Evolutionary conservation across 2,329 filamentous ascomycete species (phyloP).

Genomic region (Verticillium albo-atrum): DNA sequence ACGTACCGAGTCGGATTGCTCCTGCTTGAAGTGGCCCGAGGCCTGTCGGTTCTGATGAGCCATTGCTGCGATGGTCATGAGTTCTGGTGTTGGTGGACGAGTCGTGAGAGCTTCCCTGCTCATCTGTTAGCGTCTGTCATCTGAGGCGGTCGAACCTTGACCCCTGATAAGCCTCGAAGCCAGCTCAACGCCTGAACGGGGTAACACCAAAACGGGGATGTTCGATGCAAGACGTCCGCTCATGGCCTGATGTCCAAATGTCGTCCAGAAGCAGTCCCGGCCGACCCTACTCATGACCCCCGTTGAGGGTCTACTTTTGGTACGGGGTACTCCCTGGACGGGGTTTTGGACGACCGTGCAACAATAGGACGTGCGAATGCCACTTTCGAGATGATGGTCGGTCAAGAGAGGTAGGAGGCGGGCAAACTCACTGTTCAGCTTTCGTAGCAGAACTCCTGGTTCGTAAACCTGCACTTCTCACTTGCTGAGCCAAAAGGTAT

Average conservation of each 20-base stretch:
- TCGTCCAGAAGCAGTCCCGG: background rate
- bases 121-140: conserved; percentile 13
- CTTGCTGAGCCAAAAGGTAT: background rate
- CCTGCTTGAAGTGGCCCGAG: conserved; percentile 21
- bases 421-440: background rate
- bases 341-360: background rate
- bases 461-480: background rate
- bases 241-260: conserved; percentile 3
- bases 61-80: conserved; percentile 13
- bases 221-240: conserved; percentile 5
- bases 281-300: background rate
- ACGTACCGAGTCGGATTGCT: conserved; percentile 23
- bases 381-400: background rate
- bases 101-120: background rate
- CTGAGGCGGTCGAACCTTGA: conserved; percentile 11
- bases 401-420: background rate
- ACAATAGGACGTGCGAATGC: conserved; percentile 7
- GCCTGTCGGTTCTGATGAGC: conserved; percentile 16
- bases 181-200: background rate
- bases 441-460: background rate
- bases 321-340: background rate
- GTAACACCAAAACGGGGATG: conserved; percentile 7
- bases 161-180: conserved; percentile 5
- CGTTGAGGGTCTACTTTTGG: background rate
- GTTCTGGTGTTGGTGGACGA: conserved; percentile 3